These are phyloP conservation scores for Aspergillus bertholletiae DNA, from an alignment of 495 filamentous ascomycete species.

Conservation along the genomic window DNA sequence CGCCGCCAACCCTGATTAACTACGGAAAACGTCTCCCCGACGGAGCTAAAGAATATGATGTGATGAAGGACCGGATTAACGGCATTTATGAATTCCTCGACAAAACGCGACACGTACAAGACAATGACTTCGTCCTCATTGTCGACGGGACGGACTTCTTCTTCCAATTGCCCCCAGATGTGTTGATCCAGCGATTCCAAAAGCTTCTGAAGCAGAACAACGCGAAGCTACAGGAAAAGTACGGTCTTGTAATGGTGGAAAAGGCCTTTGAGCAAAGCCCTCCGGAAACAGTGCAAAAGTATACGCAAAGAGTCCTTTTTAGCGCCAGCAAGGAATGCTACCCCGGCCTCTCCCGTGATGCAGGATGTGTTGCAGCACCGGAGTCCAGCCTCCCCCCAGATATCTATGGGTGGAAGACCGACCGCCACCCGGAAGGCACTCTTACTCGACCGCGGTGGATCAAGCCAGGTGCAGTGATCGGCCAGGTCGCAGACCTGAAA, in stretches of 20 bases:
- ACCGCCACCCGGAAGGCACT: slow-evolving; percentile 32
- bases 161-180: slow-evolving; percentile 60
- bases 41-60: slow-evolving; percentile 30
- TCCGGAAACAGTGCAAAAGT: slow-evolving; percentile 40
- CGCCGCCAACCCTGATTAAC: slow-evolving; percentile 54
- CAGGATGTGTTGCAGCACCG: slow-evolving; percentile 54
- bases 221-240: slow-evolving; percentile 40
- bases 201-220: slow-evolving; percentile 47
- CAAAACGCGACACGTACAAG: slow-evolving; percentile 42
- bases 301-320: slow-evolving; percentile 56
- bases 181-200: slow-evolving; percentile 55
- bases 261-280: slow-evolving; percentile 17
- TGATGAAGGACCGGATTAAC: slow-evolving; percentile 42
- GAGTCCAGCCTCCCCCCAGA: slow-evolving; percentile 53
- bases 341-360: slow-evolving; percentile 36
- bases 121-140: slow-evolving; percentile 59
- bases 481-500: slow-evolving; percentile 47
- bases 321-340: slow-evolving; percentile 58
- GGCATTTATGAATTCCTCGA: slow-evolving; percentile 52
- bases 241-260: slow-evolving; percentile 39
- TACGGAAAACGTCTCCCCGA: slow-evolving; percentile 32
- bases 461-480: slow-evolving; percentile 50
- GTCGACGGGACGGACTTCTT: slow-evolving; percentile 55
- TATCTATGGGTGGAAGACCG: slow-evolving; percentile 55
- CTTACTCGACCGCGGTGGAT: slow-evolving; percentile 50